phyloP scores from a whole-genome alignment of 768 basidiomycete species.

The Tephrocybe sp. region DNA sequence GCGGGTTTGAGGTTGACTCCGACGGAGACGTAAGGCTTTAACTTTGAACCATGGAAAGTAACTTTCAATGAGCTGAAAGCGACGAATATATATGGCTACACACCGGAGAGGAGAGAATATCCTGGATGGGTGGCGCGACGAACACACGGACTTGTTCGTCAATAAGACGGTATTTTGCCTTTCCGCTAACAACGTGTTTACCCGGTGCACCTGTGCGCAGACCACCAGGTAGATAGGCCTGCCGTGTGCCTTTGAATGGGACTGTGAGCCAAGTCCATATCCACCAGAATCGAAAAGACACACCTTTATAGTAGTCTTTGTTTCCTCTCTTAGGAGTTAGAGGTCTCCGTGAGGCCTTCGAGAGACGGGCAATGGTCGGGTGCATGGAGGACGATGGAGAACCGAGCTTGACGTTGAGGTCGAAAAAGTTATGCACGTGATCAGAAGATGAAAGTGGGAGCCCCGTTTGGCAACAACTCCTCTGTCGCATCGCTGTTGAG shows the following conservation, averaged over 20 bases:
- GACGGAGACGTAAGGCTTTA: slow-evolving; percentile 67
- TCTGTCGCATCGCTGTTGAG: neutral
- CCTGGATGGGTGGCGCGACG: slow-evolving; percentile 72
- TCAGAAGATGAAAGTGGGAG: too few species aligned
- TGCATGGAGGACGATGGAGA: slow-evolving; percentile 44
- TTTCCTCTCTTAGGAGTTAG: slow-evolving; percentile 86
- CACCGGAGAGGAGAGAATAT: slow-evolving; percentile 57
- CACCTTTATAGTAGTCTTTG: slow-evolving; percentile 97
- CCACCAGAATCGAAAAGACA: slow-evolving; percentile 6
- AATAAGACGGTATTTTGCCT: slow-evolving; percentile 76
- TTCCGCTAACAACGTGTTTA: slow-evolving; percentile 73
- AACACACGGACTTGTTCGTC: slow-evolving; percentile 84
- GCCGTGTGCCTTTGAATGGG: slow-evolving; percentile 65
- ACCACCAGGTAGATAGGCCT: slow-evolving; percentile 80
- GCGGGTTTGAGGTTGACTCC: slow-evolving; percentile 35
- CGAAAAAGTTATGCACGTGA: slow-evolving; percentile 14
- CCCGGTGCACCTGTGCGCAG: slow-evolving; percentile 88
- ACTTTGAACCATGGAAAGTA: slow-evolving; percentile 32
- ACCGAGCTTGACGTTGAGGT: neutral
- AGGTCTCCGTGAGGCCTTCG: slow-evolving; percentile 82
- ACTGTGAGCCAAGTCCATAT: neutral
- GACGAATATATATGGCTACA: slow-evolving; percentile 20
- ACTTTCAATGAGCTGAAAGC: neutral
- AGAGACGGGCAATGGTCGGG: slow-evolving; percentile 62
- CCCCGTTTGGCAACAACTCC: too few species aligned